Evolutionary conservation across 192 early-diverging fungal genomes (phyloP).

Genomic region (Umbelopsis sp.): DNA sequence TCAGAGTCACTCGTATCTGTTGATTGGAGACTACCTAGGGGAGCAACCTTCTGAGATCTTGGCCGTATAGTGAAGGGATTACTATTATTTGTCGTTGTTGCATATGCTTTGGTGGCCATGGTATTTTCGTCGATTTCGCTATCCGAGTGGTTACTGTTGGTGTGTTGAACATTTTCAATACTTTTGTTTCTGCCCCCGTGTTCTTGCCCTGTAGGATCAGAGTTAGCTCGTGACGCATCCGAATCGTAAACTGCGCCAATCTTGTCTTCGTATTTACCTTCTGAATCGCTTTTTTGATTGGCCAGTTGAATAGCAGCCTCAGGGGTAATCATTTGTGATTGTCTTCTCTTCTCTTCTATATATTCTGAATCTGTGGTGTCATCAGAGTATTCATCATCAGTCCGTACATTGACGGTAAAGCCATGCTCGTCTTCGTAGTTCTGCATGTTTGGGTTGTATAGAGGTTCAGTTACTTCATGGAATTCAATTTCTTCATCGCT

Average conservation of each 20-base stretch:
- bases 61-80: not conserved
- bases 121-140: not conserved
- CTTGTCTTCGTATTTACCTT: conserved; percentile 1
- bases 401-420: not conserved
- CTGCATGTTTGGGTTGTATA: conserved; percentile 1
- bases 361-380: conserved; percentile 19
- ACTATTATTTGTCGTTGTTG: not conserved
- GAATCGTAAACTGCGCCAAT: not conserved
- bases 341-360: conserved; percentile 5
- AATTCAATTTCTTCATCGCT: conserved; percentile 2
- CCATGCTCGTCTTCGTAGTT: conserved; percentile 10
- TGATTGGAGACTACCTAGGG: not conserved
- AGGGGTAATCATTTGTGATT: conserved; percentile 16
- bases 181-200: not conserved
- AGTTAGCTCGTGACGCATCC: not conserved
- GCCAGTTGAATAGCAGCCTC: not conserved
- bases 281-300: not conserved
- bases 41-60: not conserved
- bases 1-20: not conserved
- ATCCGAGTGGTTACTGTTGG: not conserved
- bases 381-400: conserved; percentile 17
- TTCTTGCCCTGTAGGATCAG: not conserved
- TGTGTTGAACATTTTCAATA: not conserved
- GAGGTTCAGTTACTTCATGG: conserved; percentile 6
- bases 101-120: not conserved